Evolutionary conservation across 352 stramenopile species (phyloP).

Genomic region (Blastocystis sp.): DNA sequence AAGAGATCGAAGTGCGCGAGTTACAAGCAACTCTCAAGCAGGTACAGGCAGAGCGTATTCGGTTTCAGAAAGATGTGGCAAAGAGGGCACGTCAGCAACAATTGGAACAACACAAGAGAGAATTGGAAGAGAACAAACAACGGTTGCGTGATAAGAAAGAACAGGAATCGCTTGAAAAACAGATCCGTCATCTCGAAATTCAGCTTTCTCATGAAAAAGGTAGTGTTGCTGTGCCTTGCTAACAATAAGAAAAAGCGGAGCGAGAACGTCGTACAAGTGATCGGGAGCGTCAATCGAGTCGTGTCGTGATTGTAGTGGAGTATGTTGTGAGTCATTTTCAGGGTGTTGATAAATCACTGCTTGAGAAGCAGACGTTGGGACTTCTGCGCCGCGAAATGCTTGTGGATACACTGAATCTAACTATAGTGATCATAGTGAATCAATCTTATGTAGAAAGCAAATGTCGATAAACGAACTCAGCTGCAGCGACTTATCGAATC

Average conservation of each 20-base stretch:
- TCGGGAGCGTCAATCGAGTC: neutral
- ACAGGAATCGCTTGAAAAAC: neutral
- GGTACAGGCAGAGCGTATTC: neutral
- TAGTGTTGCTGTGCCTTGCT: neutral
- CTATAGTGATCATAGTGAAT: neutral
- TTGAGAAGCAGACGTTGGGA: neutral
- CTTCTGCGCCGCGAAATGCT: neutral
- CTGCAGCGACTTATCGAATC: neutral
- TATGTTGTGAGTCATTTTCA: neutral
- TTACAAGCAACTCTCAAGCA: constrained; percentile 19
- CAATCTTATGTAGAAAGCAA: neutral
- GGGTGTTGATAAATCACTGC: neutral
- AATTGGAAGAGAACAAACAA: constrained; percentile 4
- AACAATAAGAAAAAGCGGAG: neutral
- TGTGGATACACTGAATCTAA: neutral
- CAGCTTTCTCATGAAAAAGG: neutral
- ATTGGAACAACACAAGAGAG: neutral
- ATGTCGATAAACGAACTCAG: neutral
- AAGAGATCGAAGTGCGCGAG: constrained; percentile 4
- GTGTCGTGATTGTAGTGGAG: neutral
- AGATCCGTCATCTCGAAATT: constrained; percentile 5
- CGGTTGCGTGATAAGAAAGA: neutral
- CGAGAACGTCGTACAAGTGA: neutral
- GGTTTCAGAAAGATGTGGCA: neutral
- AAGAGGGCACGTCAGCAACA: neutral